These are phyloP conservation scores for Echinosophora koreensis DNA, from an alignment of 306 rosid genomes.

Conservation along the genomic window DNA sequence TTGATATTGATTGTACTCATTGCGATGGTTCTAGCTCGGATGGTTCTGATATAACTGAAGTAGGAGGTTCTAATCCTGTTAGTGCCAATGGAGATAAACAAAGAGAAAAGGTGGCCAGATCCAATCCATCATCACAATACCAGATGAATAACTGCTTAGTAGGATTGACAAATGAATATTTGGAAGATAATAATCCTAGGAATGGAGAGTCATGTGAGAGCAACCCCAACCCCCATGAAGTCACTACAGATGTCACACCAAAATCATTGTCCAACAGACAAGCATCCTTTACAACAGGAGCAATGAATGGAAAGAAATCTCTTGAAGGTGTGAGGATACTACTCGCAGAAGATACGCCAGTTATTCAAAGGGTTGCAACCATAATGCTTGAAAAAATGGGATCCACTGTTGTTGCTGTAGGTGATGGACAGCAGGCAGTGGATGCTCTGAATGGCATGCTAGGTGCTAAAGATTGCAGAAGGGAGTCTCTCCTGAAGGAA, in stretches of 20 bases:
- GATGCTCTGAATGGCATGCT: constrained; percentile 72
- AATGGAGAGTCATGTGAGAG: constrained; percentile 49
- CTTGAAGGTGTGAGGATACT: constrained; percentile 88
- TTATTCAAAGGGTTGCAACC: constrained; percentile 93
- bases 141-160: constrained; percentile 56
- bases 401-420: constrained; percentile 79
- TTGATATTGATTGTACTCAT: constrained; percentile 82
- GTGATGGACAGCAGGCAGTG: constrained; percentile 90
- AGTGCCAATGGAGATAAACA: constrained; percentile 50
- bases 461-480: constrained; percentile 55
- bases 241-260: constrained; percentile 34
- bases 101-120: constrained; percentile 48
- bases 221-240: constrained; percentile 44
- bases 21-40: constrained; percentile 82
- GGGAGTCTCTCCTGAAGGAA: constrained; percentile 52
- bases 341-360: constrained; percentile 94
- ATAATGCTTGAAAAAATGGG: constrained; percentile 99
- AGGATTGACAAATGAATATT: constrained; percentile 57
- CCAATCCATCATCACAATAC: constrained; percentile 52
- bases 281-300: constrained; percentile 44
- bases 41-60: constrained; percentile 74
- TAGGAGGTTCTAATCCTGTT: constrained; percentile 48
- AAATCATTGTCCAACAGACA: constrained; percentile 32
- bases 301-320: constrained; percentile 59
- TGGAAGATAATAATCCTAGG: constrained; percentile 51